Conservation (phyloP, 2,329 filamentous ascomycete species). For the Neonectria ditissima region DNA sequence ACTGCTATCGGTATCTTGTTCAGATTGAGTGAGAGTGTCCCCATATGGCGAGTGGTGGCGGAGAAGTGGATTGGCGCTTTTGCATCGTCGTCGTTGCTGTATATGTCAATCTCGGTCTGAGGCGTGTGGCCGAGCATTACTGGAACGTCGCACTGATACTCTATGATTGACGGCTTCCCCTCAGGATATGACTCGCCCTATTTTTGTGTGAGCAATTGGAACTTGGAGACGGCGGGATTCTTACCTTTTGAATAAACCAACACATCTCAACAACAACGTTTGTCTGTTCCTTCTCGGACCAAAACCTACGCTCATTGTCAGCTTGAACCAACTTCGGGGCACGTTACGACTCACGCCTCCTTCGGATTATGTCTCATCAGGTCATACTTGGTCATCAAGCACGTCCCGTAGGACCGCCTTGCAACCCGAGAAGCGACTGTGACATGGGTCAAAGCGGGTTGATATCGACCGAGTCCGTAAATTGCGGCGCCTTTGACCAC, state of each 20-base stretch:
- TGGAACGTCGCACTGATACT: constrained; percentile 54
- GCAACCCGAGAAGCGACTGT: constrained; percentile 52
- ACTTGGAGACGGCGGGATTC: background rate
- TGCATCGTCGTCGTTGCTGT: constrained; percentile 49
- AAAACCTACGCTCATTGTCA: constrained; percentile 47
- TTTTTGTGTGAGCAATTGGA: constrained; percentile 15
- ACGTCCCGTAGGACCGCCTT: constrained; percentile 53
- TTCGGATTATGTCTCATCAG: constrained; percentile 51
- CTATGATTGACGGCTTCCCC: constrained; percentile 50
- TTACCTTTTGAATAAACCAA: constrained; percentile 55
- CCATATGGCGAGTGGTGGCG: constrained; percentile 47
- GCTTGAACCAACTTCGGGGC: background rate
- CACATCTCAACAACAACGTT: constrained; percentile 53
- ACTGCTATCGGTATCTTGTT: constrained; percentile 49
- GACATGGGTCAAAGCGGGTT: constrained; percentile 45
- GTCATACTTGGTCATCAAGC: constrained; percentile 51
- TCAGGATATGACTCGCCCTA: constrained; percentile 55
- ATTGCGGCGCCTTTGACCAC: constrained; percentile 65
- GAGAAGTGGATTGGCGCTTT: constrained; percentile 49
- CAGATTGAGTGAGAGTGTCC: constrained; percentile 52
- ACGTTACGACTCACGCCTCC: constrained; percentile 48
- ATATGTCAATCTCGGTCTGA: constrained; percentile 55
- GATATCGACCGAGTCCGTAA: constrained; percentile 50
- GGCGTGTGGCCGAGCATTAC: constrained; percentile 50
- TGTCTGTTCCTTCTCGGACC: constrained; percentile 53